These are phyloP conservation scores for Zychaea mexicana DNA, from an alignment of 371 early-diverging fungal genomes.

Conservation along the genomic window DNA sequence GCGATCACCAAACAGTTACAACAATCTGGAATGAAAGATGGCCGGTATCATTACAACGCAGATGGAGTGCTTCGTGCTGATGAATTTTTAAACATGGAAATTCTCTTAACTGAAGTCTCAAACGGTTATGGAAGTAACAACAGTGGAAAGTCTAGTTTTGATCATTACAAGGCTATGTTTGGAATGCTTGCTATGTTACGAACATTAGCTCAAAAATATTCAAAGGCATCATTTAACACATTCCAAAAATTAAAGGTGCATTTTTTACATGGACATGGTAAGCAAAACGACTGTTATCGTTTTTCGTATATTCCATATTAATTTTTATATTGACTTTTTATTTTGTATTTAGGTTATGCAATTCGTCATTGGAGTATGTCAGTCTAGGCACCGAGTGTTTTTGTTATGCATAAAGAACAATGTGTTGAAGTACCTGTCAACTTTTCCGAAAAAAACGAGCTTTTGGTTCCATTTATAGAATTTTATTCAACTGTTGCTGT, in stretches of 20 bases:
- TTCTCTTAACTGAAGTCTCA: conserved; percentile 18
- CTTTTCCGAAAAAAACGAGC: conserved; percentile 23
- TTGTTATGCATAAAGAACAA: conserved; percentile 34
- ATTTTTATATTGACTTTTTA: too few species aligned
- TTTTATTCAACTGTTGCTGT: conserved; percentile 26
- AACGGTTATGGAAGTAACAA: conserved; percentile 17
- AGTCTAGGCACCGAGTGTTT: conserved; percentile 27
- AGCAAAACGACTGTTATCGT: too few species aligned
- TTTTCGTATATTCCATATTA: too few species aligned
- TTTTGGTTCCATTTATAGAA: too few species aligned
- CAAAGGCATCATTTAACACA: too few species aligned
- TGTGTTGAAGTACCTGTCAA: conserved; percentile 24
- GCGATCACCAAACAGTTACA: neutral
- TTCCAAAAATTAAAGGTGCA: too few species aligned
- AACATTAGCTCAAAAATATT: too few species aligned
- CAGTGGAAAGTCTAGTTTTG: conserved; percentile 19
- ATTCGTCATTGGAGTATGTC: too few species aligned
- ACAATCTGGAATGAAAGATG: conserved; percentile 3
- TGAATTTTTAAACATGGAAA: conserved; percentile 4
- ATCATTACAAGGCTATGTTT: too few species aligned
- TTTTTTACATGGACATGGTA: too few species aligned
- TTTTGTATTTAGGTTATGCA: conserved; percentile 17
- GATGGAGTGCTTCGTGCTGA: conserved; percentile 1
- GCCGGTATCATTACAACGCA: conserved; percentile 9
- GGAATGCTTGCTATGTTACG: too few species aligned